These are phyloP conservation scores for Pholiota microspora DNA, from an alignment of 768 basidiomycete species.

Conservation along the genomic window DNA sequence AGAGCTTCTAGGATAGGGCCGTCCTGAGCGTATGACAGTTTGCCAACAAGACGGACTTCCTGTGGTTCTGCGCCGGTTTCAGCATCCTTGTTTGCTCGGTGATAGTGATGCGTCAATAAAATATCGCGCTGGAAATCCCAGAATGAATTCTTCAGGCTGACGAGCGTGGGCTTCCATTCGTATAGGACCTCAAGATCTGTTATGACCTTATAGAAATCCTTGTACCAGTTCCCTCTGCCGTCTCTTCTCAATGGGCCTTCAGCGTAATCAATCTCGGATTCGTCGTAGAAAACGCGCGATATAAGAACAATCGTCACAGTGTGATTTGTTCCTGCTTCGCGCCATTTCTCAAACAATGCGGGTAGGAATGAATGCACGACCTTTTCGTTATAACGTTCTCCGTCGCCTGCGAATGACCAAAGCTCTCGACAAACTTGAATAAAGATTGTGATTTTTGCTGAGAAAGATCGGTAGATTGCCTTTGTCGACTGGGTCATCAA, in stretches of 20 bases:
- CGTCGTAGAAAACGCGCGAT: constrained; percentile 87
- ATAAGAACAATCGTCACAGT: constrained; percentile 93
- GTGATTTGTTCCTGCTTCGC: constrained; percentile 83
- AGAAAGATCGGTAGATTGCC: constrained; percentile 84
- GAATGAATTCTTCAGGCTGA: constrained; percentile 84
- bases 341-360: constrained; percentile 83
- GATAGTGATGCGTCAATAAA: constrained; percentile 84
- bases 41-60: constrained; percentile 71
- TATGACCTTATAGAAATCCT: constrained; percentile 96
- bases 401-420: constrained; percentile 96
- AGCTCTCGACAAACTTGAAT: constrained; percentile 96
- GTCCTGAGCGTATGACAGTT: constrained; percentile 85
- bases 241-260: constrained; percentile 78
- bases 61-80: constrained; percentile 34
- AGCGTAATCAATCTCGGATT: constrained; percentile 75
- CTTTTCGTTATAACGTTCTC: constrained; percentile 94
- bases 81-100: constrained; percentile 60
- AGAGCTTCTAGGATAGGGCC: constrained; percentile 94
- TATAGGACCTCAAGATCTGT: constrained; percentile 86
- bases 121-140: constrained; percentile 93
- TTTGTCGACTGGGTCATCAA: constrained; percentile 83
- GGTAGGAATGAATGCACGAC: constrained; percentile 97
- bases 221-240: constrained; percentile 79
- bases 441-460: constrained; percentile 90
- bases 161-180: constrained; percentile 87